Base-by-base conservation (phyloP, 331 rosid genomes). In the Pyrus hybrid region DNA sequence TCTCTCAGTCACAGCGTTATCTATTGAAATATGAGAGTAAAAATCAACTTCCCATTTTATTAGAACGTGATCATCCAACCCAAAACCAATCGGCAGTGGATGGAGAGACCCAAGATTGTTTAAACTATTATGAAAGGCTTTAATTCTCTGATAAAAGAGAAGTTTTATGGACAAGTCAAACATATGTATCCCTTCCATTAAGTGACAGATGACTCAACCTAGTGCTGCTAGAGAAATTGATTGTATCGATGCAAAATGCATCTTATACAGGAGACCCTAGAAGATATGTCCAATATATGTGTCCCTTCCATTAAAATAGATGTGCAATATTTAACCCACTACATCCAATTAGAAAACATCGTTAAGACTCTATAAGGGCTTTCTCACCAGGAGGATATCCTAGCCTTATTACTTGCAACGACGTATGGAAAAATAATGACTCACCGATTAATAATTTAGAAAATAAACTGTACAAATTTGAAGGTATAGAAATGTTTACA, bases 1-100 rank as follows among this genome's bases (percentile, higher is more conserved):
- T 68, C 76, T 84, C 72, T 86, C 90, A 6, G 28, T 60, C 71
- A 66, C 83, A 56, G 79, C 29, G 76, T 84, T 84, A 70, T 86
- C 88, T 84, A 58, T 70, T 8, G 14, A 26, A 63, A 56, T 10
- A 66, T 22, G 61, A 58, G 13, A 63, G 35, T 74, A 41, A 17
- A 54, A 51, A 13, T 20, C 56, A 13, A 41, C 58, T 28, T 72
- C 20, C 26, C 26, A 29, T 41, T 41, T 41, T 41, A 41, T 41
- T 41, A 41, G 47, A 41, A 41, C 4, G 14, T 41, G 47, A 41
- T 41, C 47, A 41, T 41, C 47, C 13, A 41, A 41, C 47, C 47
- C 47, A 41, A 41, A 10, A 41, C 13, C 47, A 41, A 41, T 41
- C 5, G 47, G 47, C 47, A 41, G 47, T 41, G 5, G 14, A 41